phyloP scores from a whole-genome alignment of 2,329 filamentous ascomycete species.

The Fusarium sp. region DNA sequence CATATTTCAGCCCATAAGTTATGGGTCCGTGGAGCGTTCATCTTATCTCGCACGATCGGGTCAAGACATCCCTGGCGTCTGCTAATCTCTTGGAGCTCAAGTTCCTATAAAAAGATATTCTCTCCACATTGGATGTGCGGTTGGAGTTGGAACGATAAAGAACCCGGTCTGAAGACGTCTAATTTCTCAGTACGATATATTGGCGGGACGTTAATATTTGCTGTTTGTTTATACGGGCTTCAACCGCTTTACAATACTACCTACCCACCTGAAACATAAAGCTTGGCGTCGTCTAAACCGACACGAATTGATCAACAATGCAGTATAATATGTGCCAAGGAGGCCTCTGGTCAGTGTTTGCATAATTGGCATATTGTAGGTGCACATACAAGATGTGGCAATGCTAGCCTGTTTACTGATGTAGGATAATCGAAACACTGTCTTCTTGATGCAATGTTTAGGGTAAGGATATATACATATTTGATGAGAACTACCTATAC shows the following conservation, averaged over 20 bases:
- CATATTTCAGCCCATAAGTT: conserved; percentile 29
- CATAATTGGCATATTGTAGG: too few species aligned
- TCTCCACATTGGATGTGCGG: conserved; percentile 1
- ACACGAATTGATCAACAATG: too few species aligned
- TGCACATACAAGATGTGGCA: too few species aligned
- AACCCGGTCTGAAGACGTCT: background rate
- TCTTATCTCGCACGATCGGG: conserved; percentile 25
- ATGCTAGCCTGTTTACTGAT: too few species aligned
- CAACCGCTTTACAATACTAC: too few species aligned
- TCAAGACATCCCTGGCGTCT: conserved; percentile 9
- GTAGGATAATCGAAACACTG: too few species aligned
- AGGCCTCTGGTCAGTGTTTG: too few species aligned
- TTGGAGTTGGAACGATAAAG: background rate
- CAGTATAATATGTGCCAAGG: too few species aligned
- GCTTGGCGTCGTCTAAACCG: background rate
- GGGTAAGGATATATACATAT: too few species aligned
- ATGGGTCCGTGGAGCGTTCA: conserved; percentile 23
- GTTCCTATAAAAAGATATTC: too few species aligned
- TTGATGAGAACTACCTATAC: too few species aligned
- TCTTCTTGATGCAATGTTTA: too few species aligned
- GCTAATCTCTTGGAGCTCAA: background rate
- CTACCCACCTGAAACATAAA: background rate
- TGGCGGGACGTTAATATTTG: conserved; percentile 4
- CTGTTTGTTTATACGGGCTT: conserved; percentile 13
- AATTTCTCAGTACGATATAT: conserved; percentile 24